Evolutionary conservation across 192 early-diverging fungal species (phyloP).

Genomic region (Coemansia sp.): DNA sequence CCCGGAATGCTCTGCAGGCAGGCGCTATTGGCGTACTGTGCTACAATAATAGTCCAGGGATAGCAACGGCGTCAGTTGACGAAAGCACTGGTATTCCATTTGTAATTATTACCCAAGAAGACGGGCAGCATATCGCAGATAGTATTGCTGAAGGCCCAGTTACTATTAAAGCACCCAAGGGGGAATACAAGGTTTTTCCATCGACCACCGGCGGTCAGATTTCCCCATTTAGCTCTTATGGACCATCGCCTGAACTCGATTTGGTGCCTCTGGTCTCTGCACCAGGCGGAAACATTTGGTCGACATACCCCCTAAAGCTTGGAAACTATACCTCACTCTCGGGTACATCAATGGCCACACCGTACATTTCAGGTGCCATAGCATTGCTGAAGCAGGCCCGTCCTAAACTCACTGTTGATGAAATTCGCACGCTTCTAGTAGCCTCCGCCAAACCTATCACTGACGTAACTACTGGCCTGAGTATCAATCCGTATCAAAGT

Average conservation of each 20-base stretch:
- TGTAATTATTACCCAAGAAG: slow-evolving; percentile 40
- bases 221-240: slow-evolving; percentile 65
- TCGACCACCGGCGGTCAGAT: slow-evolving; percentile 51
- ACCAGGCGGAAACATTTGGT: slow-evolving; percentile 69
- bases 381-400: slow-evolving; percentile 63
- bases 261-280: slow-evolving; percentile 63
- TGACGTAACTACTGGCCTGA: slow-evolving; percentile 35
- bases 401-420: slow-evolving; percentile 25
- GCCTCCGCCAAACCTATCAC: slow-evolving; percentile 57
- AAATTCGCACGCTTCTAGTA: slow-evolving; percentile 38
- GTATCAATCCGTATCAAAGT: slow-evolving; percentile 51
- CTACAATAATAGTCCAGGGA: slow-evolving; percentile 48
- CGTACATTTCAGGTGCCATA: slow-evolving; percentile 67
- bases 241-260: slow-evolving; percentile 60
- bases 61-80: slow-evolving; percentile 16
- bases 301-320: slow-evolving; percentile 55
- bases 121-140: slow-evolving; percentile 32
- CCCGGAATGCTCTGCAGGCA: slow-evolving; percentile 42
- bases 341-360: slow-evolving; percentile 83
- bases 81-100: slow-evolving; percentile 36
- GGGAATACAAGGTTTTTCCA: slow-evolving; percentile 21
- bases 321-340: slow-evolving; percentile 52
- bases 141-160: slow-evolving; percentile 7
- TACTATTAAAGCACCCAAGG: slow-evolving; percentile 26
- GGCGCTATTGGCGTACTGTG: slow-evolving; percentile 56